phyloP scores from a whole-genome alignment of 441 rosid genomes.

The Metrosideros polymorpha region DNA sequence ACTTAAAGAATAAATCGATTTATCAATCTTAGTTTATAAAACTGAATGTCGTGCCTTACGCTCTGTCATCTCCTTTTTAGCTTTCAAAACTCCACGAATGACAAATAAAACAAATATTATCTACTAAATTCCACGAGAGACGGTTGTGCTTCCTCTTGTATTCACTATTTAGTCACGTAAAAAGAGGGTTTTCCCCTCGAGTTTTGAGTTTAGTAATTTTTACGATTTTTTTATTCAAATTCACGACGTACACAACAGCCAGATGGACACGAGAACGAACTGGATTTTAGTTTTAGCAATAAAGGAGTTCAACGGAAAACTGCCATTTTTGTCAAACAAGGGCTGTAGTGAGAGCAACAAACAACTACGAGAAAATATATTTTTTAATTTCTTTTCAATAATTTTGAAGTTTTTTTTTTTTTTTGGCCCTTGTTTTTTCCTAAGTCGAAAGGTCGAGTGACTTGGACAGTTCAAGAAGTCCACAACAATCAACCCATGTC shows the following conservation, averaged over 20 bases:
- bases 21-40: background rate
- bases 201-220: background rate
- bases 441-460: background rate
- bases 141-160: background rate
- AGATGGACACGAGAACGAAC: background rate
- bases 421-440: background rate
- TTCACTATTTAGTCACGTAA: background rate
- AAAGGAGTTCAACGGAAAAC: background rate
- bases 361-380: background rate
- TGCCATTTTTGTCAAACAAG: background rate
- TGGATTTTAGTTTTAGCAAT: background rate
- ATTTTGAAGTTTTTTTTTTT: background rate
- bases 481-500: background rate
- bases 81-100: background rate
- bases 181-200: background rate
- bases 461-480: background rate
- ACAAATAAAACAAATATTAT: background rate
- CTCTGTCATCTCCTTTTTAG: fast-evolving
- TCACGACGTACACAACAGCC: background rate
- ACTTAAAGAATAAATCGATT: background rate
- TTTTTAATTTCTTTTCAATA: background rate
- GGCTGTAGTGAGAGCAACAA: background rate
- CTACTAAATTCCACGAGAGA: background rate
- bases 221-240: background rate
- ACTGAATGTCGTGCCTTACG: fast-evolving